Evolutionary conservation across 768 basidiomycete genomes (phyloP).

Genomic region (Polyporus arcularius): DNA sequence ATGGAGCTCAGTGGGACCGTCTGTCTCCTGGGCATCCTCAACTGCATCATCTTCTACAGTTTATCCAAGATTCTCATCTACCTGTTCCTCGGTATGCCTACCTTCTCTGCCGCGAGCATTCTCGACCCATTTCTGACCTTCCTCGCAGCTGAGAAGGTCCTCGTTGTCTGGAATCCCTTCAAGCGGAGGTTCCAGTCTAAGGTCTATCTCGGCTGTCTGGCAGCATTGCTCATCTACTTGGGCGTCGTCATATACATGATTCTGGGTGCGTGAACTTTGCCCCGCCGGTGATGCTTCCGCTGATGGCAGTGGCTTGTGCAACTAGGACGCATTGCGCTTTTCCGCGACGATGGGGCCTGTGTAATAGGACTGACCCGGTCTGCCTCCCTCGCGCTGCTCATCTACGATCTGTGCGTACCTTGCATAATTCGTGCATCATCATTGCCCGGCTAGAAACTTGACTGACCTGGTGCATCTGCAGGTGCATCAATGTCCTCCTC

Average conservation of each 20-base stretch:
- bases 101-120: background rate
- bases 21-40: conserved; percentile 45
- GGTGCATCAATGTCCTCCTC: conserved; percentile 38
- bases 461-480: conserved; percentile 4
- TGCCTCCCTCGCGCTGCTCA: conserved; percentile 46
- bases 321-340: conserved; percentile 39
- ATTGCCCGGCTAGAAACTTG: too few relatives aligned
- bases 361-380: conserved; percentile 48
- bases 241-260: conserved; percentile 42
- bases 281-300: background rate
- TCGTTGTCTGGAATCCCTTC: conserved; percentile 45
- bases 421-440: background rate
- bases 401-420: conserved; percentile 47
- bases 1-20: conserved; percentile 36
- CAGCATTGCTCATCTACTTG: conserved; percentile 38
- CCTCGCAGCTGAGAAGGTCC: conserved; percentile 44
- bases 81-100: conserved; percentile 39
- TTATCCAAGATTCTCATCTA: conserved; percentile 50
- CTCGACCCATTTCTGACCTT: background rate
- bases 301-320: background rate
- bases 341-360: conserved; percentile 41
- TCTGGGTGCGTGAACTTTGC: conserved; percentile 32
- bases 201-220: conserved; percentile 42
- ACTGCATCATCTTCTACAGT: conserved; percentile 45
- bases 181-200: conserved; percentile 40